phyloP scores from a whole-genome alignment of 2,329 filamentous ascomycete species.

The Aspergillus sp. region DNA sequence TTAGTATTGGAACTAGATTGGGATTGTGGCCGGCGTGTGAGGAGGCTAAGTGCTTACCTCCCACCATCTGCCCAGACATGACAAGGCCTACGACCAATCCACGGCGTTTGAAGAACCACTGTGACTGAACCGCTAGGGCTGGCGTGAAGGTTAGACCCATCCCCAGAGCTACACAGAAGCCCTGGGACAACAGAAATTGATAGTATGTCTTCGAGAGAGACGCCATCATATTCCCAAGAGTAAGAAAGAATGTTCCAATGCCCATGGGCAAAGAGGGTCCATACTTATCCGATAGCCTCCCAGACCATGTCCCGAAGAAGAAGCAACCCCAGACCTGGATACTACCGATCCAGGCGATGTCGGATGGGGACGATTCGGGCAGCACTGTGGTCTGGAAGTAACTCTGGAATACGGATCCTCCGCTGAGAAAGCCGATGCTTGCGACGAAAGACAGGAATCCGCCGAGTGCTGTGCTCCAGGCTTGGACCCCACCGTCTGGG shows the following conservation, averaged over 20 bases:
- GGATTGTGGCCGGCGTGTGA: neutral
- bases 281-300: neutral
- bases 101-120: slow-evolving; percentile 2
- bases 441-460: slow-evolving; percentile 5
- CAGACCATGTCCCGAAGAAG: slow-evolving; percentile 8
- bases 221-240: neutral
- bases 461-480: slow-evolving; percentile 5
- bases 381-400: neutral
- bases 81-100: slow-evolving; percentile 13
- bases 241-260: slow-evolving; percentile 4
- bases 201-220: neutral
- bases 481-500: neutral
- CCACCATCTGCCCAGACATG: slow-evolving; percentile 9
- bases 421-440: slow-evolving; percentile 9
- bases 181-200: slow-evolving; percentile 12
- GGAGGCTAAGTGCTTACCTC: neutral
- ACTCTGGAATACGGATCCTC: slow-evolving; percentile 7
- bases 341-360: slow-evolving; percentile 4
- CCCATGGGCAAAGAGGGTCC: slow-evolving; percentile 2
- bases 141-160: slow-evolving; percentile 8
- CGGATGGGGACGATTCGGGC: neutral
- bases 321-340: slow-evolving; percentile 12
- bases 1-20: neutral
- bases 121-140: slow-evolving; percentile 10
- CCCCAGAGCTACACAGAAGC: slow-evolving; percentile 7